Evolutionary conservation across 345 rosid genomes (phyloP).

Genomic region (Euclidium syriacum): DNA sequence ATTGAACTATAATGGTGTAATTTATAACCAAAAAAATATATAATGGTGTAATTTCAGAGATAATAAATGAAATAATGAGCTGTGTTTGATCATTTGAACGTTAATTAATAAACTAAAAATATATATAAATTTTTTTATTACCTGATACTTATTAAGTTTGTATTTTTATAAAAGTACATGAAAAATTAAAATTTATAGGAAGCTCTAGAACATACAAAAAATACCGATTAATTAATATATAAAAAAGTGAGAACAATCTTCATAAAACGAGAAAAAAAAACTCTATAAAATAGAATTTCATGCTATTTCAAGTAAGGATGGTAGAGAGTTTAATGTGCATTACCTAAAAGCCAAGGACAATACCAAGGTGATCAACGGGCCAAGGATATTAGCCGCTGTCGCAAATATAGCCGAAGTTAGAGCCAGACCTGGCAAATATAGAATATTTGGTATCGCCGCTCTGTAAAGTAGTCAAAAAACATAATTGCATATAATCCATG

Average conservation of each 20-base stretch:
- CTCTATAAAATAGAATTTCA: not conserved
- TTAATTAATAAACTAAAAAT: not conserved
- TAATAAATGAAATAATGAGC: not conserved
- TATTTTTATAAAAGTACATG: too few relatives aligned
- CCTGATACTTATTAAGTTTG: too few relatives aligned
- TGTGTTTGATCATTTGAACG: not conserved
- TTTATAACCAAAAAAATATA: too few relatives aligned
- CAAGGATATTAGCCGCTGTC: conserved; percentile 40
- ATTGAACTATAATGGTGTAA: not conserved
- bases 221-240: not conserved
- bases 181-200: not conserved
- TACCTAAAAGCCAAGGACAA: conserved; percentile 42
- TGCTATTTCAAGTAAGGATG: not conserved
- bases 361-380: conserved; percentile 46
- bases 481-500: not conserved
- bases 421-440: conserved; percentile 40
- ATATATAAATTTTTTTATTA: too few relatives aligned
- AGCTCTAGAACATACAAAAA: not conserved
- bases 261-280: not conserved
- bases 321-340: not conserved
- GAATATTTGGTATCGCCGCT: conserved; percentile 28
- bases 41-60: not conserved
- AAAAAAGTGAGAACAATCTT: not conserved
- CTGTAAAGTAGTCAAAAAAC: conserved; percentile 7
- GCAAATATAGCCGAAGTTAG: conserved; percentile 48